phyloP scores from a whole-genome alignment of 2,329 filamentous ascomycete genomes.

The Aspergillus unguis region DNA sequence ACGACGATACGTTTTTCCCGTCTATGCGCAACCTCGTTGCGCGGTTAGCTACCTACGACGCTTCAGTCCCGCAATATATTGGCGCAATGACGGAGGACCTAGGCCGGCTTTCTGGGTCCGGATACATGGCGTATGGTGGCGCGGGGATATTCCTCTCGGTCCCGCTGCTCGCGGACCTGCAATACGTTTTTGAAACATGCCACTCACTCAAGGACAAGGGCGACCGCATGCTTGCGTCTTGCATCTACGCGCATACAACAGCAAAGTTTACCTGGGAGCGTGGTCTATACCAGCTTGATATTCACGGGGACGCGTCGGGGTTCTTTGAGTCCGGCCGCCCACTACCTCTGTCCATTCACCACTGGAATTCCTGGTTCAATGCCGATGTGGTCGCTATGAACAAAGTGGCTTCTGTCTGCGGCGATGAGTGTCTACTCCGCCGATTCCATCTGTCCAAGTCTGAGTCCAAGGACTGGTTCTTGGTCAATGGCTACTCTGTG shows the following conservation, averaged over 20 bases:
- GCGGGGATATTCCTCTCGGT: conserved; percentile 55
- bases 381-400: conserved; percentile 16
- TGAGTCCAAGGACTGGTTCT: conserved; percentile 15
- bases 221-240: conserved; percentile 53
- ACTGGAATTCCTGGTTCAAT: conserved; percentile 20
- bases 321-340: conserved; percentile 55
- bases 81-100: conserved; percentile 55
- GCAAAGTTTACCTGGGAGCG: conserved; percentile 51
- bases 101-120: conserved; percentile 46
- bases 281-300: conserved; percentile 55
- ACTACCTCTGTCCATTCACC: conserved; percentile 37
- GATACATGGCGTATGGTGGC: conserved; percentile 57
- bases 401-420: conserved; percentile 13
- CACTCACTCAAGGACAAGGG: conserved; percentile 42
- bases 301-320: conserved; percentile 50
- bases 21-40: conserved; percentile 48
- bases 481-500: conserved; percentile 57
- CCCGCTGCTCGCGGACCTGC: conserved; percentile 47
- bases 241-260: conserved; percentile 51
- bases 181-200: conserved; percentile 47
- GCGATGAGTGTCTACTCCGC: conserved; percentile 15
- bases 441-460: conserved; percentile 13
- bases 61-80: conserved; percentile 48
- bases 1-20: conserved; percentile 61
- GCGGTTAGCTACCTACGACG: conserved; percentile 45